Conservation (phyloP, 495 filamentous ascomycete species). For the Xanthoparmelia taractica region DNA sequence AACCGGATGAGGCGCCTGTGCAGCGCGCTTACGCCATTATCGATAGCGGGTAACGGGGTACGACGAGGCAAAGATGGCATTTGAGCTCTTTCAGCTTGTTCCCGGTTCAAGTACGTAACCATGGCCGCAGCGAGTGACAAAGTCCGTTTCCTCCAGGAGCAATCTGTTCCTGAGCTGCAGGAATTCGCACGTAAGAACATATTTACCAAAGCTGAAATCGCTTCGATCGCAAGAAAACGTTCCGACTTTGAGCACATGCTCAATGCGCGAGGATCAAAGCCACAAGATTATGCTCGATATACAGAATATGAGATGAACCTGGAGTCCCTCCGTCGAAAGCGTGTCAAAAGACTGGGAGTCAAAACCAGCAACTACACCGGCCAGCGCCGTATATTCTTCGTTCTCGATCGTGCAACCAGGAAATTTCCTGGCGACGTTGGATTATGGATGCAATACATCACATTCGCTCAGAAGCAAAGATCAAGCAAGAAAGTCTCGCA, state of each 20-base stretch:
- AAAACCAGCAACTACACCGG: constrained; percentile 55
- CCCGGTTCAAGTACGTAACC: constrained; percentile 19
- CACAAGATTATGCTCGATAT: constrained; percentile 77
- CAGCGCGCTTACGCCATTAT: not conserved
- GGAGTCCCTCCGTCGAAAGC: constrained; percentile 70
- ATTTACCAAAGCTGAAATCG: constrained; percentile 83
- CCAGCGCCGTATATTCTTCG: constrained; percentile 74
- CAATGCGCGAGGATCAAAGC: constrained; percentile 65
- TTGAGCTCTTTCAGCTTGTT: too few relatives aligned
- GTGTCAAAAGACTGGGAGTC: constrained; percentile 70
- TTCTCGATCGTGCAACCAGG: constrained; percentile 78
- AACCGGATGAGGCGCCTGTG: not conserved
- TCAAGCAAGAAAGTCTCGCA: constrained; percentile 71
- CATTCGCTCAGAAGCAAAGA: constrained; percentile 67
- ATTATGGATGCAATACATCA: constrained; percentile 90
- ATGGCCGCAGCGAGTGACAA: constrained; percentile 88
- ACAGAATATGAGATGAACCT: constrained; percentile 87
- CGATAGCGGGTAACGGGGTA: not conserved
- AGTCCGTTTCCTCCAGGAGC: constrained; percentile 87
- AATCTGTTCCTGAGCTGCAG: constrained; percentile 80
- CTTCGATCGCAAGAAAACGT: constrained; percentile 75
- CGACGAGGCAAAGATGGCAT: too few relatives aligned
- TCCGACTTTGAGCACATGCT: constrained; percentile 90
- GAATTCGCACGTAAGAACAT: constrained; percentile 83
- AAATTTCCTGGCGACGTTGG: constrained; percentile 75